Evolutionary conservation across 441 rosid genomes (phyloP).

Genomic region (Gossypium trilobum): DNA sequence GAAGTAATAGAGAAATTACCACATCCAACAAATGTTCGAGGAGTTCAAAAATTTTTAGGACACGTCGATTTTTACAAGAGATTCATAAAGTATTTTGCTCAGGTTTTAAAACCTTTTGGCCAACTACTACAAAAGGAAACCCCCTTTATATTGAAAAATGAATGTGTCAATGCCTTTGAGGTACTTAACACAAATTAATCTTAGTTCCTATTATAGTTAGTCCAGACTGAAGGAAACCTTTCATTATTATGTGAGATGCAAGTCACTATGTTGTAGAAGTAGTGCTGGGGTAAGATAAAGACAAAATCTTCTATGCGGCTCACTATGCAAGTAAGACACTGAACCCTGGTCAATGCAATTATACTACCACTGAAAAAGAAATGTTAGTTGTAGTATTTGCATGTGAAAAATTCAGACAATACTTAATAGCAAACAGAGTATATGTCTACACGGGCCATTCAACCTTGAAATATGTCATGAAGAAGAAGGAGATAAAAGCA

Average conservation of each 20-base stretch:
- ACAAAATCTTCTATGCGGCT: too few relatives aligned
- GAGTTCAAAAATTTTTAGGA: not conserved
- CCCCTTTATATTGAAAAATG: not conserved
- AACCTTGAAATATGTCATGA: too few relatives aligned
- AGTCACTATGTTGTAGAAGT: too few relatives aligned
- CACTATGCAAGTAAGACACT: too few relatives aligned
- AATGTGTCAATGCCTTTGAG: not conserved
- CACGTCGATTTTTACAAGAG: not conserved
- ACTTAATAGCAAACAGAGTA: too few relatives aligned
- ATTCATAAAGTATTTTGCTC: not conserved
- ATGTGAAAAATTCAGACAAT: too few relatives aligned
- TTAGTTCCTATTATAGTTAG: not conserved
- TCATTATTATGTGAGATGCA: not conserved
- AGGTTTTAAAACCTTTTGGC: not conserved
- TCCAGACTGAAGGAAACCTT: not conserved
- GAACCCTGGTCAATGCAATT: too few relatives aligned
- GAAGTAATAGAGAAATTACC: not conserved
- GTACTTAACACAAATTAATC: not conserved
- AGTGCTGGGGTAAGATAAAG: too few relatives aligned
- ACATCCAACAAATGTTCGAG: not conserved
- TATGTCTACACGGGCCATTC: too few relatives aligned
- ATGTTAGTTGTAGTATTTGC: too few relatives aligned
- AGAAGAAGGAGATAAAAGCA: too few relatives aligned
- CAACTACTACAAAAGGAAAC: not conserved
- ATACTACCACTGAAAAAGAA: too few relatives aligned